Evolutionary conservation across 208 protist species (phyloP), one percentile per base, ranked within the genome.

Genomic region (Wallacemonas sp.): DNA sequence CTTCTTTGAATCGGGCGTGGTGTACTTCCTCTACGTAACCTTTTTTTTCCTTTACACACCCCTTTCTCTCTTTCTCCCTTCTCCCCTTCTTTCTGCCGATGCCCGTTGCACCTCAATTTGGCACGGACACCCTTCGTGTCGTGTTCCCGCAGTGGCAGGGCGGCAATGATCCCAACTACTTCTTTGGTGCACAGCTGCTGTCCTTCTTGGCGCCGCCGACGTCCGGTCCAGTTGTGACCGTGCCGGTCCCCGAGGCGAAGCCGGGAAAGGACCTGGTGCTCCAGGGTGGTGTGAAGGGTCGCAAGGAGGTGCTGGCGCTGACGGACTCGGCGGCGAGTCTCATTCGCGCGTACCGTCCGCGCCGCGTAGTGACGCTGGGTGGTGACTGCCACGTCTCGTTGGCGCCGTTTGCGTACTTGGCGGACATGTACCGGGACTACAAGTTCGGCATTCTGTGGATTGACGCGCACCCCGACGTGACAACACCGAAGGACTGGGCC

Each of bases 141-240:
- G 61, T 67, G 38, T 48, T 69, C 12, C 73, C 73, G 26, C 68
- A 63, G 66, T 78, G 73, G 73, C 73, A 78, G 63, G 73, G 73
- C 24, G 73, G 73, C 50, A 63, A 63, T 57, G 58, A 73, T 33
- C 65, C 73, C 8, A 42, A 63, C 21, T 78, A 78, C 60, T 22
- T 34, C 30, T 69, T 78, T 19, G 73, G 73, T 45, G 30, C 66
- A 15, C 53, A 69, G 42, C 53, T 78, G 27, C 62, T 78, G 3
- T 42, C 59, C 17, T 61, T 58, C 1, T 66, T 78, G 19, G 64
- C 46, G 3, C 66, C 66, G 12, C 54, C 45, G 21, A 66, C 70
- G 9, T 46, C 42, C 26, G 27, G 24, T 24, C 44, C 21, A 3
- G 45, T 46, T 6, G 37, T 64, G 19, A 55, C 44, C 9, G 54